These are phyloP conservation scores for Fraxinus paxiana DNA, from an alignment of 305 asterid species.

Conservation along the genomic window DNA sequence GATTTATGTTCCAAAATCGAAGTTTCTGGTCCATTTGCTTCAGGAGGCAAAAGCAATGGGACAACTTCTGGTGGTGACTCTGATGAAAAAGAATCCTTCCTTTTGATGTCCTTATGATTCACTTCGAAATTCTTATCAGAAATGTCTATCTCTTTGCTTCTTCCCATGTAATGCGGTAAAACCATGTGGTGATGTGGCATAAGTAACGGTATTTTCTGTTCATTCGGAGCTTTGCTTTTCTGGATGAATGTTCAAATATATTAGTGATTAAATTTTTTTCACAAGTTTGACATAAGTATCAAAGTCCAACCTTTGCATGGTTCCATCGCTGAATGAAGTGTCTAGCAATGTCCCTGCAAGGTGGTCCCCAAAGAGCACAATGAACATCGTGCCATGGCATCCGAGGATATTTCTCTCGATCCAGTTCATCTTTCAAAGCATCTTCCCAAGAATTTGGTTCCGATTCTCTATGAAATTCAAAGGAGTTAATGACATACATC, in stretches of 20 bases:
- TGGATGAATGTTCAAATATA: slow-evolving; percentile 34
- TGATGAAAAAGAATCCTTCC: slow-evolving; percentile 52
- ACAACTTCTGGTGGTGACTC: slow-evolving; percentile 69
- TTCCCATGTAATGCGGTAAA: slow-evolving; percentile 93
- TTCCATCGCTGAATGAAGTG: slow-evolving; percentile 99
- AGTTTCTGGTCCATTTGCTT: slow-evolving; percentile 47
- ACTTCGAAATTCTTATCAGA: slow-evolving; percentile 32
- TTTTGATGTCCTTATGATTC: slow-evolving; percentile 30
- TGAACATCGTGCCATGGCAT: slow-evolving; percentile 99
- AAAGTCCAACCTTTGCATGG: slow-evolving; percentile 64
- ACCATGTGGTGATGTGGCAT: slow-evolving; percentile 99
- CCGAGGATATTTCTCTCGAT: slow-evolving; percentile 73
- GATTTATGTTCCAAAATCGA: slow-evolving; percentile 30
- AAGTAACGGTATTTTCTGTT: slow-evolving; percentile 78
- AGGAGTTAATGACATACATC: neutral
- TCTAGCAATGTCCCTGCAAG: slow-evolving; percentile 92
- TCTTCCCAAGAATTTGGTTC: slow-evolving; percentile 97
- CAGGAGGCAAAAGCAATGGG: slow-evolving; percentile 87
- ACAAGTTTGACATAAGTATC: slow-evolving; percentile 7
- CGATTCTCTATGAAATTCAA: slow-evolving; percentile 53
- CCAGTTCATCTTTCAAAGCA: slow-evolving; percentile 68
- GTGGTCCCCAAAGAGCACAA: slow-evolving; percentile 97
- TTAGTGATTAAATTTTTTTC: slow-evolving; percentile 27
- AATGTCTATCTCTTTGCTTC: slow-evolving; percentile 49
- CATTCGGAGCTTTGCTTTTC: slow-evolving; percentile 89